Evolutionary conservation across 768 basidiomycete species (phyloP), one percentile per base, ranked within the genome.

Genomic region (Trametes villosa): DNA sequence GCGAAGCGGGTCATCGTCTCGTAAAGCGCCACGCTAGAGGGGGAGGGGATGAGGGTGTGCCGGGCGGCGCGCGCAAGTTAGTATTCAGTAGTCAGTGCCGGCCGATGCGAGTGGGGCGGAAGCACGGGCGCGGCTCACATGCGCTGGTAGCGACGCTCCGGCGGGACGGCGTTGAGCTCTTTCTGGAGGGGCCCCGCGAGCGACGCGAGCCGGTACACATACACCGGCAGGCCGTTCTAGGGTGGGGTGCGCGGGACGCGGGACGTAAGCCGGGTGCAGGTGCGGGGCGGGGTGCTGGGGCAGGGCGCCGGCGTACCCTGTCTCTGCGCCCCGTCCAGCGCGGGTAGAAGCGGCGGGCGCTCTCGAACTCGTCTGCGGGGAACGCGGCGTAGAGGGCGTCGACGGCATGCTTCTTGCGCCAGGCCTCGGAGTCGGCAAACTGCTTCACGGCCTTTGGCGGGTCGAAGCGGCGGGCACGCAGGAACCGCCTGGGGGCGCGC

Each of bases 311-410:
- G 18, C 64, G 38, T 53, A 87, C 91, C 77, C 88, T 90, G 70
- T 92, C 88, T 64, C 90, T 77, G 45, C 87, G 78, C 0, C 91
- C 92, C 0, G 89, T 92, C 89, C 89, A 93, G 31, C 88, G 81
- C 1, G 91, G 90, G 74, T 93, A 94, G 62, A 86, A 89, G 51
- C 80, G 76, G 66, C 82, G 81, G 0, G 86, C 71, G 11, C 69
- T 67, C 69, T 87, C 83, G 54, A 92, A 79, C 64, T 92, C 92
- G 9, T 79, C 79, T 0, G 75, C 53, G 22, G 81, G 79, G 64
- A 91, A 87, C 2, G 78, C 77, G 6, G 79, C 76, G 71, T 85
- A 93, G 13, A 93, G 76, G n/a, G 78, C 77, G 30, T 83, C 80
- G 3, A 94, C 84, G 31, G 83, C 71, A 67, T 88, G 77, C 67